Evolutionary conservation across 176 grass and related monocot species (phyloP).

Genomic region (Eleusine indica): DNA sequence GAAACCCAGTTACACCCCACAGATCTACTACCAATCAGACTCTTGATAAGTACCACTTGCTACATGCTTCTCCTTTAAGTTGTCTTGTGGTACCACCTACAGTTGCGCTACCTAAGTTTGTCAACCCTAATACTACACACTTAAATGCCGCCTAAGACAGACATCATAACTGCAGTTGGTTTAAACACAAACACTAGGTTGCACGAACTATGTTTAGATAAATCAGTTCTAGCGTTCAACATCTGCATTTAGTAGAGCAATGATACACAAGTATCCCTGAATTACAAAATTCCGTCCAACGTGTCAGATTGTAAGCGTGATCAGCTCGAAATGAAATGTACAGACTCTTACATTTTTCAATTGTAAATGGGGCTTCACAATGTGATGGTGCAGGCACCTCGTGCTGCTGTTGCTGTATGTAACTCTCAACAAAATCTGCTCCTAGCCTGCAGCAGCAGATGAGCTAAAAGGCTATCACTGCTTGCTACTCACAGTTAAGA

Average conservation of each 20-base stretch:
- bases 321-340: slow-evolving; percentile 15
- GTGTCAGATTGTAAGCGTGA: slow-evolving; percentile 24
- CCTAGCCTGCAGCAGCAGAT: slow-evolving; percentile 29
- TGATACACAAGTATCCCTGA: background rate
- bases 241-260: background rate
- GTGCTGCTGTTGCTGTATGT: slow-evolving; percentile 15
- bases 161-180: background rate
- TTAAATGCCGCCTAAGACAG: slow-evolving; percentile 16
- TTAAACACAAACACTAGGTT: background rate
- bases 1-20: background rate
- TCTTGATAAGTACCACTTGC: background rate
- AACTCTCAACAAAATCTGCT: slow-evolving; percentile 19
- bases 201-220: background rate
- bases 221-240: background rate
- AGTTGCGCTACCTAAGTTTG: slow-evolving; percentile 35
- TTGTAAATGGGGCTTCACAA: background rate
- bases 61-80: slow-evolving; percentile 39
- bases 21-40: slow-evolving; percentile 22
- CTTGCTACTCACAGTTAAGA: slow-evolving; percentile 31
- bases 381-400: slow-evolving; percentile 8
- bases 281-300: slow-evolving; percentile 30
- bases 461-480: slow-evolving; percentile 29
- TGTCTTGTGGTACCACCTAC: slow-evolving; percentile 12
- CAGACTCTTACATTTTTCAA: slow-evolving; percentile 35
- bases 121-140: slow-evolving; percentile 12